These are phyloP conservation scores for Dipteronia sinensis DNA, from an alignment of 345 rosid species.

Conservation along the genomic window DNA sequence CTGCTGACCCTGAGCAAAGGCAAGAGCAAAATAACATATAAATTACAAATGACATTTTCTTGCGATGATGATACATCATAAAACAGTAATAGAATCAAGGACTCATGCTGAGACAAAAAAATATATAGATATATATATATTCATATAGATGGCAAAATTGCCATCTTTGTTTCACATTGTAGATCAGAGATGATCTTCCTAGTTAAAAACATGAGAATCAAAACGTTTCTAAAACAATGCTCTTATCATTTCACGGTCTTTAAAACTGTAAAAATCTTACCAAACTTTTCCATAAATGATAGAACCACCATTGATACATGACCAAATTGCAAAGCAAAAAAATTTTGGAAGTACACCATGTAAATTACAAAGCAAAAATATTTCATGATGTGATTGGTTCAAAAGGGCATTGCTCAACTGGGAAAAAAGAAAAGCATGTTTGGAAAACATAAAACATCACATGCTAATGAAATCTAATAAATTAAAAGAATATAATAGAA, in stretches of 20 bases:
- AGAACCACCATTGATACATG: background rate
- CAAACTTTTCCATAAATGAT: background rate
- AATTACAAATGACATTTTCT: background rate
- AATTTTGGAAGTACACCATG: too few relatives aligned
- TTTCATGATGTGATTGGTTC: background rate
- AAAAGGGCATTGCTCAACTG: background rate
- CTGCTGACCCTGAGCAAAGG: slow-evolving; percentile 79
- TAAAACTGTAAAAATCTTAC: background rate
- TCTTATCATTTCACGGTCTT: background rate
- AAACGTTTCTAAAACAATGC: background rate
- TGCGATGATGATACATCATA: background rate
- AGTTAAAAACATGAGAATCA: background rate
- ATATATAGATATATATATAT: too few relatives aligned
- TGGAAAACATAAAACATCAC: background rate
- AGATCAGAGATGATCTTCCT: background rate
- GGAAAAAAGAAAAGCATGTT: background rate
- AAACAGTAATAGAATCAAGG: background rate
- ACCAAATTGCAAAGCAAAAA: background rate
- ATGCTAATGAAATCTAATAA: background rate
- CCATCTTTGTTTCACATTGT: background rate
- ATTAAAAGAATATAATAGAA: background rate
- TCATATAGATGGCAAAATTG: background rate
- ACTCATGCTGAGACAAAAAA: background rate
- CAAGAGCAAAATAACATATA: slow-evolving; percentile 11
- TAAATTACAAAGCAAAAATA: background rate